A percentile compares a stretch with the other conserved stretches of the same genome.
Conservation (phyloP, 306 rosid genomes). For the Glycine tomentella region DNA sequence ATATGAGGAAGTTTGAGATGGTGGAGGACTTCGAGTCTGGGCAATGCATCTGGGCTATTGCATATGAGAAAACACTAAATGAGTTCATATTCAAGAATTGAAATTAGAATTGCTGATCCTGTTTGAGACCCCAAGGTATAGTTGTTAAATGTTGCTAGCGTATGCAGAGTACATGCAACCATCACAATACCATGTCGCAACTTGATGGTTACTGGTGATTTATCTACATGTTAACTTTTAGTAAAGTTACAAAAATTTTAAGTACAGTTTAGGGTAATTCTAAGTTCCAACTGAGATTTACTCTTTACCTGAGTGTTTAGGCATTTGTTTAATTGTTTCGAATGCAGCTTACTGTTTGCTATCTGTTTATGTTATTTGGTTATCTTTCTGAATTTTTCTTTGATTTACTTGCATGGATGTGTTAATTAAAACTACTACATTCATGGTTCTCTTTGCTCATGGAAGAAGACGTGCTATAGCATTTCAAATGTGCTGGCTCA, state of each 20-base stretch:
- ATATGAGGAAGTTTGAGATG: constrained; percentile 26
- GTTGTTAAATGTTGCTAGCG: constrained; percentile 43
- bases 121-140: constrained; percentile 40
- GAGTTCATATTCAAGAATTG: constrained; percentile 37
- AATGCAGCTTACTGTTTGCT: constrained; percentile 12
- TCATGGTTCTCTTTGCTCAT: constrained; percentile 13
- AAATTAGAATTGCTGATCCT: constrained; percentile 29
- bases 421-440: constrained; percentile 9
- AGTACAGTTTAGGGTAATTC: constrained; percentile 18
- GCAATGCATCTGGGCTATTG: constrained; percentile 40
- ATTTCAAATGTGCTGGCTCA: constrained; percentile 30
- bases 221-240: background rate
- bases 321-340: constrained; percentile 17
- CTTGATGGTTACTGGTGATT: constrained; percentile 12
- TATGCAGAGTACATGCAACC: constrained; percentile 35
- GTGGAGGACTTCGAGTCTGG: constrained; percentile 31
- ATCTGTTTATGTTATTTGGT: background rate
- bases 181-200: background rate
- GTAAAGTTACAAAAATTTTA: background rate
- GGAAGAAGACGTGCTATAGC: constrained; percentile 23
- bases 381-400: background rate
- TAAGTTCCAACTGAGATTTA: background rate
- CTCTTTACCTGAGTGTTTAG: background rate
- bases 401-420: background rate
- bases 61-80: constrained; percentile 41